Base-by-base conservation (phyloP, 1,284 basidiomycete genomes). In the Ustilago vetiveriae region DNA sequence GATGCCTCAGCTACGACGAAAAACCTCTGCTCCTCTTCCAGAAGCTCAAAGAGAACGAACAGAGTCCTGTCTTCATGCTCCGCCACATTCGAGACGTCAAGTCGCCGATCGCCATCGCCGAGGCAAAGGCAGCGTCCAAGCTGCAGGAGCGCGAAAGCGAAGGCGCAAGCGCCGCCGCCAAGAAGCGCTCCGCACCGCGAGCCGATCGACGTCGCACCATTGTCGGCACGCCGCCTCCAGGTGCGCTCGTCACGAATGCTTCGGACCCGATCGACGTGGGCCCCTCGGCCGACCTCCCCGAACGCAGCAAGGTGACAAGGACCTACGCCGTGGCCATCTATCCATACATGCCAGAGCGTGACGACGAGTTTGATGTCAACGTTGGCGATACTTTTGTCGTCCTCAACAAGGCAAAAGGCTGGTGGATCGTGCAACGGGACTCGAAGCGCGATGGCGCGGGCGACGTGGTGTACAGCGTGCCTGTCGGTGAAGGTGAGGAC, bases 371-470 rank as follows among this genome's bases (percentile, higher is more conserved):
- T 82, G 93, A 98, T 80, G 95, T 98, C 3, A 88, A 91, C 39
- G 93, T 98, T 1, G 84, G 84, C 33, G 84, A 84, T 52, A 83
- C 83, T 19, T 98, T 96, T 82, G 88, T 97, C 71, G 95, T 98
- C 76, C 85, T 96, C 50, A 92, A 91, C 57, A 90, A 95, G 66
- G 90, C 93, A 14, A 90, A 94, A 64, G 96, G 96, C 0, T 98
- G 96, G 96, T 99, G 95, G 93, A 91, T 97, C 30, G 95, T 98
- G 3, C 94, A 98, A 80, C 88, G 92, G 29, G 96, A 98, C 82
- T 55, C 78, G 2, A 49, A 63, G 19, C 90, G 90, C 21, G 88
- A 88, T 40, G 94, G 93, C 2, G 87, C 88, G 6, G 94, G 94
- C 13, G 84, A 89, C 45, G 87, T 93, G 38, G 88, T 90, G 55